Evolutionary conservation across 768 basidiomycete genomes (phyloP).

Genomic region (Dendrothele bispora): DNA sequence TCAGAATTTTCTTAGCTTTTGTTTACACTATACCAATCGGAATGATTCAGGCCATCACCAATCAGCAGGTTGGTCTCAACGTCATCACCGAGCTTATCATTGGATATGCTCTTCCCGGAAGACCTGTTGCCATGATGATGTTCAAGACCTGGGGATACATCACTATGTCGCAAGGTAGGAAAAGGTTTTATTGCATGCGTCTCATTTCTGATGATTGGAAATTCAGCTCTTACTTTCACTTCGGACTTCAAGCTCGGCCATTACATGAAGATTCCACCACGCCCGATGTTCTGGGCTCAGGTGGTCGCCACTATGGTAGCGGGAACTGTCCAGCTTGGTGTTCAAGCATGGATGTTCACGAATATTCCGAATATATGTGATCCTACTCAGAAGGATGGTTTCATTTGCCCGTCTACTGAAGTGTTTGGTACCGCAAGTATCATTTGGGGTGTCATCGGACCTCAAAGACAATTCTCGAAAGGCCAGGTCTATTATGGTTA

Average conservation of each 20-base stretch:
- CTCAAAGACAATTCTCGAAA: conserved; percentile 63
- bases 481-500: conserved; percentile 60
- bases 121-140: conserved; percentile 81
- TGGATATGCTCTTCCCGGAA: conserved; percentile 77
- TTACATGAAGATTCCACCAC: conserved; percentile 76
- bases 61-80: conserved; percentile 72
- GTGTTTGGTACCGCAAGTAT: conserved; percentile 81
- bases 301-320: conserved; percentile 66
- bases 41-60: conserved; percentile 74
- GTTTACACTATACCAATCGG: conserved; percentile 77
- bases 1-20: conserved; percentile 31
- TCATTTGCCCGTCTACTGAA: conserved; percentile 68
- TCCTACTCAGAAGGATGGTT: conserved; percentile 53
- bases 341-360: conserved; percentile 77
- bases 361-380: conserved; percentile 54
- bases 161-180: conserved; percentile 53
- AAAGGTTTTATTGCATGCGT: background rate
- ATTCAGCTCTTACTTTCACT: conserved; percentile 61
- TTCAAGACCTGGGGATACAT: conserved; percentile 85
- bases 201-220: background rate
- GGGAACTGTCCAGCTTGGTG: conserved; percentile 72
- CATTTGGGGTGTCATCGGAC: conserved; percentile 84
- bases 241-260: conserved; percentile 80
- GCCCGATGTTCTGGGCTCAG: conserved; percentile 71
- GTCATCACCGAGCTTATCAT: conserved; percentile 83